phyloP scores from a whole-genome alignment of 2,329 filamentous ascomycete species.

The Elsinoe necatrix region DNA sequence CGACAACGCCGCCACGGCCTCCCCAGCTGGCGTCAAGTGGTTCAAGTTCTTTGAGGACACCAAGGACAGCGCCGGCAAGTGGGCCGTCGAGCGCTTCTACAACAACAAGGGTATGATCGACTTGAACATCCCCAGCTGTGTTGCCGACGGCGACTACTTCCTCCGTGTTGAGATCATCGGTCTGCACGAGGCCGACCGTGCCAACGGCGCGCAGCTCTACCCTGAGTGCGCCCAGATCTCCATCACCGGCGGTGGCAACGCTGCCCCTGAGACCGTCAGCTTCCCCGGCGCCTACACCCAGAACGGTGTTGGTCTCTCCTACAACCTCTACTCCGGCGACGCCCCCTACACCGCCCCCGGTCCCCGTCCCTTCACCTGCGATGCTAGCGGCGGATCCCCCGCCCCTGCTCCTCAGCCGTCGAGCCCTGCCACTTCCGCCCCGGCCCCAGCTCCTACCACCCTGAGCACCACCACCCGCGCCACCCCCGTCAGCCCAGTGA shows the following conservation, averaged over 20 bases:
- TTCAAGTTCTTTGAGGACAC: constrained; percentile 48
- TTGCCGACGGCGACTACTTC: constrained; percentile 48
- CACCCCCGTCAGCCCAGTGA: constrained; percentile 18
- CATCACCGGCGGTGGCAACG: constrained; percentile 18
- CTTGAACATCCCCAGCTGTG: constrained; percentile 41
- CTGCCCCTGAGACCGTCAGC: constrained; percentile 15
- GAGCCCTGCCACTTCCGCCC: constrained; percentile 30
- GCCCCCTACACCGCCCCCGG: constrained; percentile 19
- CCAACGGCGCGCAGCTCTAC: constrained; percentile 35
- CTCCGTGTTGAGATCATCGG: constrained; percentile 48
- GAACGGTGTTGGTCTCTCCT: constrained; percentile 19
- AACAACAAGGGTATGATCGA: constrained; percentile 20
- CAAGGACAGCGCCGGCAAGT: constrained; percentile 37
- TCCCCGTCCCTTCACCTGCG: constrained; percentile 15
- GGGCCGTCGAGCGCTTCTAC: constrained; percentile 39
- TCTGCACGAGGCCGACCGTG: constrained; percentile 43
- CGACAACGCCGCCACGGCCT: constrained; percentile 38
- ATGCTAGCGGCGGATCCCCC: constrained; percentile 7
- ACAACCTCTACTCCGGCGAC: constrained; percentile 20
- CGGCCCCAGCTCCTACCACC: constrained; percentile 27
- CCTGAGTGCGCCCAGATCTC: constrained; percentile 28
- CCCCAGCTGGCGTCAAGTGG: constrained; percentile 36
- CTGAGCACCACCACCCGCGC: constrained; percentile 30
- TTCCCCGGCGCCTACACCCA: constrained; percentile 20
- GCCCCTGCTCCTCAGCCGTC: constrained; percentile 8